These are phyloP conservation scores for Trichoderma asperelloides DNA, from an alignment of 495 filamentous ascomycete genomes.

Conservation along the genomic window DNA sequence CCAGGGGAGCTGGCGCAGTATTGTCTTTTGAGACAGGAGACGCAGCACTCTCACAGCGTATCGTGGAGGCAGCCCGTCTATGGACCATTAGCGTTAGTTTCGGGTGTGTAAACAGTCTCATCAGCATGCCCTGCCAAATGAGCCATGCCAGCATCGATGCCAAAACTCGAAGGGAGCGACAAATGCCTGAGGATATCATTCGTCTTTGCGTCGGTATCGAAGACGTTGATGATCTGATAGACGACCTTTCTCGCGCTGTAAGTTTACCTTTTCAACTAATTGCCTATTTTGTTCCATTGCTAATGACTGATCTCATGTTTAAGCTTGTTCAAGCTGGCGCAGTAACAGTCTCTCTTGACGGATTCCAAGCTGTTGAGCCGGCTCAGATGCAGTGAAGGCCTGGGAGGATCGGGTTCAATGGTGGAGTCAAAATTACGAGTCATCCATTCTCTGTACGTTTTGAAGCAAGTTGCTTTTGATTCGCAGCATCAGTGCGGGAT, in stretches of 20 bases:
- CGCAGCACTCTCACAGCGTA: constrained; percentile 69
- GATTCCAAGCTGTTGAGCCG: constrained; percentile 44
- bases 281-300: not conserved
- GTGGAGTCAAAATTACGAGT: not conserved
- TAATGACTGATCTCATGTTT: not conserved
- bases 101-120: constrained; percentile 95
- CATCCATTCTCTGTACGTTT: not conserved
- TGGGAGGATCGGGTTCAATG: not conserved
- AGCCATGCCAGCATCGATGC: constrained; percentile 98
- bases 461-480: not conserved
- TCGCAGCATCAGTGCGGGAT: not conserved
- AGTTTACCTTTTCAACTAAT: constrained; percentile 31
- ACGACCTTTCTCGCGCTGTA: constrained; percentile 84
- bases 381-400: not conserved
- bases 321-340: constrained; percentile 86
- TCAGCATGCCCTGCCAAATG: constrained; percentile 99
- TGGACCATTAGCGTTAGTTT: constrained; percentile 97
- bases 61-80: constrained; percentile 83
- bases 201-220: constrained; percentile 94
- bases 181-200: constrained; percentile 94
- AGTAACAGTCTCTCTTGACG: constrained; percentile 66
- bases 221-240: constrained; percentile 84
- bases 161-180: constrained; percentile 79
- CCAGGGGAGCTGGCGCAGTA: constrained; percentile 86
- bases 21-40: constrained; percentile 94